A percentile compares a stretch with the other conserved stretches of the same genome.
These are phyloP conservation scores for Clarireedia hainanense DNA, from an alignment of 2,329 filamentous ascomycete species.

Conservation along the genomic window DNA sequence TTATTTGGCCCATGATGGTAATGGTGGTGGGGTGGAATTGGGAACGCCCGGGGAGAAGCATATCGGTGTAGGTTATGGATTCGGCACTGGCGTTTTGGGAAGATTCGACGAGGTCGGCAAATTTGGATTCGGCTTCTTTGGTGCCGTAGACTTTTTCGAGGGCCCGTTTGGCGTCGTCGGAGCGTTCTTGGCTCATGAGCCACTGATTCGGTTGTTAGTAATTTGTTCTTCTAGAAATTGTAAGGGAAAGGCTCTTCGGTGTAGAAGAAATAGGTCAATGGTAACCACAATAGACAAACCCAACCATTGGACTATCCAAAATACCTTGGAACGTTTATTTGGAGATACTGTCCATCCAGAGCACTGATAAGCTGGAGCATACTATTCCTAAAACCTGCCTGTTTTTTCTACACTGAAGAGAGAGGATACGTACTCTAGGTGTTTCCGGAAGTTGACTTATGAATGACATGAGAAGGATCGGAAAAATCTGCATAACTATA, in stretches of 20 bases:
- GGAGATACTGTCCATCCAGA: too few relatives aligned
- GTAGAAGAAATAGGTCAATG: too few relatives aligned
- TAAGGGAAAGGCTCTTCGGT: too few relatives aligned
- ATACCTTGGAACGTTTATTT: too few relatives aligned
- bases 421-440: slow-evolving; percentile 31
- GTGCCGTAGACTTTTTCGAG: slow-evolving; percentile 43
- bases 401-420: too few relatives aligned
- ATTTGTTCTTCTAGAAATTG: background rate
- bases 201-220: slow-evolving; percentile 29
- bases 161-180: slow-evolving; percentile 42
- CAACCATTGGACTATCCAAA: too few relatives aligned
- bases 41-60: slow-evolving; percentile 44
- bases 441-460: slow-evolving; percentile 48
- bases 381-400: too few relatives aligned
- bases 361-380: too few relatives aligned
- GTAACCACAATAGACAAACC: too few relatives aligned
- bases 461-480: slow-evolving; percentile 43
- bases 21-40: slow-evolving; percentile 55
- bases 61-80: slow-evolving; percentile 44
- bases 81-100: slow-evolving; percentile 41
- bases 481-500: slow-evolving; percentile 52
- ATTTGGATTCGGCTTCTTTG: slow-evolving; percentile 38
- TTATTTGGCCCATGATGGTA: slow-evolving; percentile 55
- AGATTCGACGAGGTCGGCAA: slow-evolving; percentile 42
- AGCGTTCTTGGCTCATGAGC: slow-evolving; percentile 43